Evolutionary conservation across 345 rosid genomes (phyloP).

Genomic region (Hypericum androsaemum): DNA sequence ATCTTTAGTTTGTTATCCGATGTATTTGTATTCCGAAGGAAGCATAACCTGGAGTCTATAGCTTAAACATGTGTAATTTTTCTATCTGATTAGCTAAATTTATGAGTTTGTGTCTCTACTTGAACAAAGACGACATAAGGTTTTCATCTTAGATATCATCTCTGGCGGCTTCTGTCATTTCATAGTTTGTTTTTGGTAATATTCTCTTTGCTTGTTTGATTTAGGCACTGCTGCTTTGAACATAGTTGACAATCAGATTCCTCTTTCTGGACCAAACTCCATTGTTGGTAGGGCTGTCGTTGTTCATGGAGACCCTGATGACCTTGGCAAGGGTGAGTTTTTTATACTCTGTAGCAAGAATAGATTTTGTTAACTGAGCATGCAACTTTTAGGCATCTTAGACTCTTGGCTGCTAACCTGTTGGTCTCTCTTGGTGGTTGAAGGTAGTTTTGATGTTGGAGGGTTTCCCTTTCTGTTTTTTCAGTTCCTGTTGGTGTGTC

Average conservation of each 20-base stretch:
- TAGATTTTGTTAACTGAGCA: no score
- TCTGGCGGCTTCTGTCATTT: neutral
- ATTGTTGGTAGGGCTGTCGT: slow-evolving; percentile 93
- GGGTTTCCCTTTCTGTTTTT: no score
- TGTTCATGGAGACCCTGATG: slow-evolving; percentile 88
- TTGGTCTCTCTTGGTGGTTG: no score
- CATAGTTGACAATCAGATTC: slow-evolving; percentile 63
- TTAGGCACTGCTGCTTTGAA: slow-evolving; percentile 65
- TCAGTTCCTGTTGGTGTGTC: no score
- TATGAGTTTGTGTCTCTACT: neutral
- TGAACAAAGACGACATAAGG: neutral
- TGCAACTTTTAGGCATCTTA: no score
- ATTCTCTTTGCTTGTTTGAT: slow-evolving; percentile 7
- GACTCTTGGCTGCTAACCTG: no score
- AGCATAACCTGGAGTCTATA: neutral
- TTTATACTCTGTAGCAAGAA: no score
- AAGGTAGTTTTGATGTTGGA: no score
- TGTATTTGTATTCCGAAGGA: neutral
- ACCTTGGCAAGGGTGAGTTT: slow-evolving; percentile 84
- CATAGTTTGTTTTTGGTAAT: neutral
- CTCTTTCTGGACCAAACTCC: slow-evolving; percentile 66
- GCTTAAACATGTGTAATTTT: no score
- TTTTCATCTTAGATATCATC: neutral
- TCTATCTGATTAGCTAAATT: no score
- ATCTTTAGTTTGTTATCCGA: neutral